Evolutionary conservation across 2,329 filamentous ascomycete genomes (phyloP).

Genomic region (Pestalotiopsis sp.): DNA sequence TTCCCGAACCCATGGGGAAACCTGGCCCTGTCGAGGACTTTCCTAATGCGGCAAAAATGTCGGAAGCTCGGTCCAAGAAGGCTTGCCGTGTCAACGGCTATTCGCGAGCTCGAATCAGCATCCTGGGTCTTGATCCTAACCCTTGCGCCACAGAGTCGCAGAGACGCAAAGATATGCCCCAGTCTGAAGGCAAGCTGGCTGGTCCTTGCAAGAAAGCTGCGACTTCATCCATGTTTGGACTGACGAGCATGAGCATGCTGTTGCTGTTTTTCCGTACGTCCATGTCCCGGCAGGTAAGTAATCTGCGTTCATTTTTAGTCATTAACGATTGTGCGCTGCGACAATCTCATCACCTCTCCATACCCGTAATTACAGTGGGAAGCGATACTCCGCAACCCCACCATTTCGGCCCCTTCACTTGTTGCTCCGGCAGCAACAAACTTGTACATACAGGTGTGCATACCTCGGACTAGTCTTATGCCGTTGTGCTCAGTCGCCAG

Average conservation of each 20-base stretch:
- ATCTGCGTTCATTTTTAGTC: background rate
- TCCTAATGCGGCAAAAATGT: conserved; percentile 2
- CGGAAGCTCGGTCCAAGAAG: background rate
- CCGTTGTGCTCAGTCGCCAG: no score
- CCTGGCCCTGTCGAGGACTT: conserved; percentile 1
- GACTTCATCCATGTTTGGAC: background rate
- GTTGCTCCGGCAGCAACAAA: background rate
- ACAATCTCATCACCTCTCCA: background rate
- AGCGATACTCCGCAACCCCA: background rate
- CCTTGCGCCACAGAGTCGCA: background rate
- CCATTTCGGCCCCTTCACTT: background rate
- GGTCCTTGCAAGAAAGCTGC: background rate
- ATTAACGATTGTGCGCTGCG: background rate
- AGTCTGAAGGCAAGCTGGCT: background rate
- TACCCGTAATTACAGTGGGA: background rate
- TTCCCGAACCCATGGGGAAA: background rate
- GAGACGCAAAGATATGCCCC: background rate
- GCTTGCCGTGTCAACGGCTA: background rate
- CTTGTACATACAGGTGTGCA: background rate
- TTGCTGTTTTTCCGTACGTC: background rate
- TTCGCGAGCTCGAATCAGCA: background rate
- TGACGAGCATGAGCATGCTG: background rate
- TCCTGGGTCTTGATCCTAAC: background rate
- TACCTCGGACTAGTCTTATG: no score
- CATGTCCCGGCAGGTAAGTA: background rate